Percentiles rank a stretch among this genome's conserved stretches.
phyloP scores from a whole-genome alignment of 75 land plant species.

The Picea glauca region DNA sequence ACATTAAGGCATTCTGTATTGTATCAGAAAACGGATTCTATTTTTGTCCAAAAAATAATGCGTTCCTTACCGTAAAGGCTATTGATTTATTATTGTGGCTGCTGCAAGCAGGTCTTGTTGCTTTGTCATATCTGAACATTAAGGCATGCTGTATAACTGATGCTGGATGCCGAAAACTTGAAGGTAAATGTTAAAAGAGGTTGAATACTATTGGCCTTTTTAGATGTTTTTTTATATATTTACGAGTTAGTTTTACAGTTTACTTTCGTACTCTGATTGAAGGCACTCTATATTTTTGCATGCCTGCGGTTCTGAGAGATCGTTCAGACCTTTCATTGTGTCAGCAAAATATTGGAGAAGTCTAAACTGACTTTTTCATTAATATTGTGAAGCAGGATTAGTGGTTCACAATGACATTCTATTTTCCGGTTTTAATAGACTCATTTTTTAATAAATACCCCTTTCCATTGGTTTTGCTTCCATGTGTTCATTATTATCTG shows the following conservation, averaged over 20 bases:
- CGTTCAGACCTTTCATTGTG: too few species aligned
- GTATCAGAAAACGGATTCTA: not conserved
- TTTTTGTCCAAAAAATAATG: not conserved
- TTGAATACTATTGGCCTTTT: not conserved
- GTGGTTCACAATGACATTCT: too few species aligned
- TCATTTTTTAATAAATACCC: too few species aligned
- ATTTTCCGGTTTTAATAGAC: too few species aligned
- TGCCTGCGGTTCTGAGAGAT: too few species aligned
- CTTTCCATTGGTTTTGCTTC: too few species aligned
- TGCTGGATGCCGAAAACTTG: conserved; percentile 68
- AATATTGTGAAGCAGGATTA: too few species aligned
- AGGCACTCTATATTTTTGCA: too few species aligned
- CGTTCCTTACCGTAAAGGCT: not conserved
- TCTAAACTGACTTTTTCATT: too few species aligned
- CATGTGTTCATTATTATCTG: too few species aligned
- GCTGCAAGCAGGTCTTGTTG: conserved; percentile 46
- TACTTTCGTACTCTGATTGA: too few species aligned
- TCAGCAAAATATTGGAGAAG: too few species aligned
- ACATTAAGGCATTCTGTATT: conserved; percentile 49
- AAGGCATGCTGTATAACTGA: conserved; percentile 62
- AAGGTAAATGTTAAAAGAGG: conserved; percentile 34
- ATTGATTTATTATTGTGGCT: conserved; percentile 1
- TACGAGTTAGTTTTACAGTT: not conserved
- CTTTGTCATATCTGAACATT: conserved; percentile 56
- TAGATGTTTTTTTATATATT: not conserved